These are phyloP conservation scores for Colletotrichum sp. DNA, from an alignment of 2,329 filamentous ascomycete species.

Conservation along the genomic window DNA sequence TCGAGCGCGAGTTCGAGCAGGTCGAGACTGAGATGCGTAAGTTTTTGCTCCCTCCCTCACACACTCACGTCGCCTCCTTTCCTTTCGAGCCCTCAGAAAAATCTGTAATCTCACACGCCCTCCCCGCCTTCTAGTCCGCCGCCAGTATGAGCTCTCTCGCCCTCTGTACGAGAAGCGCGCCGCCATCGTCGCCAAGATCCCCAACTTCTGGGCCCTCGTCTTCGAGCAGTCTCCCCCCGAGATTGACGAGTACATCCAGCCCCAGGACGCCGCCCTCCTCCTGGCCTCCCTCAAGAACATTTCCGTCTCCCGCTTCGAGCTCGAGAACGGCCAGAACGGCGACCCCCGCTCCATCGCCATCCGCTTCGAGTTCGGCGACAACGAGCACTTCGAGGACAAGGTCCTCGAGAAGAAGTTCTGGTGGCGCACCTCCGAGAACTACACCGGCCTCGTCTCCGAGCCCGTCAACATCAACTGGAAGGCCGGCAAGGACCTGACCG, in stretches of 20 bases:
- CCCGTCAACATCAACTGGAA: slow-evolving; percentile 91
- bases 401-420: slow-evolving; percentile 92
- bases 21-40: slow-evolving; percentile 76
- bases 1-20: slow-evolving; percentile 86
- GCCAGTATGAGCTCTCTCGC: slow-evolving; percentile 71
- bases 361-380: slow-evolving; percentile 79
- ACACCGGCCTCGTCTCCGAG: slow-evolving; percentile 82
- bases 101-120: neutral
- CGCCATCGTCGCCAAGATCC: slow-evolving; percentile 73
- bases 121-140: slow-evolving; percentile 63
- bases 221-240: slow-evolving; percentile 86
- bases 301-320: slow-evolving; percentile 81
- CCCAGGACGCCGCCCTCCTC: slow-evolving; percentile 77
- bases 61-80: neutral
- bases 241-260: slow-evolving; percentile 87
- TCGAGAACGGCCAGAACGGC: slow-evolving; percentile 62
- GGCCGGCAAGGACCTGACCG: slow-evolving; percentile 82
- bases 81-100: neutral
- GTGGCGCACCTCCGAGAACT: slow-evolving; percentile 75
- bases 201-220: slow-evolving; percentile 94
- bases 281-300: slow-evolving; percentile 71
- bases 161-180: slow-evolving; percentile 80
- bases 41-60: slow-evolving; percentile 24
- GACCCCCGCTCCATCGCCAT: slow-evolving; percentile 83
- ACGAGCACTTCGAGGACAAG: slow-evolving; percentile 81